phyloP scores from a whole-genome alignment of 768 basidiomycete genomes.

The Mrakia hoshinonis region DNA sequence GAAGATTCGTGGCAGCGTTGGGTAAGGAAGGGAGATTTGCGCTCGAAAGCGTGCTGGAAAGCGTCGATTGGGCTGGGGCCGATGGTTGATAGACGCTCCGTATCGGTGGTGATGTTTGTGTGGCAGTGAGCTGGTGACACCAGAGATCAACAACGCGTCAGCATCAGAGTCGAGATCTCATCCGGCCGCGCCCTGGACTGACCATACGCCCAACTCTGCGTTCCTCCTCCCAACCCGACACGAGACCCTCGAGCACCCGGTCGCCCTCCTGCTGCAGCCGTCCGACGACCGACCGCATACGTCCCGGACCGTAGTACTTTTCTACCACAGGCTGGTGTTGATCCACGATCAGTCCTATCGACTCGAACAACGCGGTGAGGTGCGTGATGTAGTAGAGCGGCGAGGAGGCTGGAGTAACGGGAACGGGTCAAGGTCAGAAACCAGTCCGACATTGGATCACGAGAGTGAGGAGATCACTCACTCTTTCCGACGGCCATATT shows the following conservation, averaged over 20 bases:
- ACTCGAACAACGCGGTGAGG: slow-evolving; percentile 86
- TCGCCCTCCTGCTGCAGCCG: slow-evolving; percentile 79
- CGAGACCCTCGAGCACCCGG: slow-evolving; percentile 61
- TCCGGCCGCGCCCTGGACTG: background rate
- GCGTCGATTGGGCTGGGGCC: background rate
- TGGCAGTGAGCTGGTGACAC: slow-evolving; percentile 1
- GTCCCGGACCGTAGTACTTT: slow-evolving; percentile 87
- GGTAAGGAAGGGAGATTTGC: slow-evolving; percentile 24
- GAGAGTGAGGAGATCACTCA: slow-evolving; percentile 40
- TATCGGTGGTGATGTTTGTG: slow-evolving; percentile 3
- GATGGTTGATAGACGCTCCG: background rate
- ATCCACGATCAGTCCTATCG: slow-evolving; percentile 88
- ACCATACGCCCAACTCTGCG: slow-evolving; percentile 73
- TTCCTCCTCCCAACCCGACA: slow-evolving; percentile 87
- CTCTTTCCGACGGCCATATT: slow-evolving; percentile 74
- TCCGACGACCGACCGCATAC: slow-evolving; percentile 68
- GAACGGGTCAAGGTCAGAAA: slow-evolving; percentile 16
- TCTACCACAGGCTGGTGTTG: slow-evolving; percentile 97
- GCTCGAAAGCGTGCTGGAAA: slow-evolving; percentile 7
- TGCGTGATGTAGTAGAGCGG: slow-evolving; percentile 83
- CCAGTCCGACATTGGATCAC: slow-evolving; percentile 25
- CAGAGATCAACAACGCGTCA: background rate
- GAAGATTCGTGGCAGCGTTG: slow-evolving; percentile 15
- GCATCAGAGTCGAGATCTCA: background rate
- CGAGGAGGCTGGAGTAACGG: slow-evolving; percentile 62